A percentile compares a stretch with the other conserved stretches of the same genome.
Evolutionary conservation across 352 stramenopile genomes (phyloP).

Genomic region (Bremia lactucae): DNA sequence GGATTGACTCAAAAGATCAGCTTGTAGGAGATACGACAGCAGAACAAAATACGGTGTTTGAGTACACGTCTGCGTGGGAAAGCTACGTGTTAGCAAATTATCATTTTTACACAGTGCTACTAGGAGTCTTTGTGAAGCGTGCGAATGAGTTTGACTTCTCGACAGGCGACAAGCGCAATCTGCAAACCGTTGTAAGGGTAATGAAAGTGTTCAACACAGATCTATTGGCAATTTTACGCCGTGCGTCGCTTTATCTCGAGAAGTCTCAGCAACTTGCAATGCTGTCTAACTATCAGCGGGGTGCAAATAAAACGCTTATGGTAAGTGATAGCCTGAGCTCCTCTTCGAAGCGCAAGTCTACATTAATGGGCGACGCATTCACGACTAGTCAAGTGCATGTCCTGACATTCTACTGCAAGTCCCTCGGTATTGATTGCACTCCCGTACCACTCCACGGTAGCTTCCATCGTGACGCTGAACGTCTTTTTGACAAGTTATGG

Average conservation of each 20-base stretch:
- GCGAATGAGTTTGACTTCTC: constrained; percentile 81
- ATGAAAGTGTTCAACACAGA: constrained; percentile 61
- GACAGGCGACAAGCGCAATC: constrained; percentile 40
- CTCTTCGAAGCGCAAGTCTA: constrained; percentile 20
- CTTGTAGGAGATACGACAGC: not conserved
- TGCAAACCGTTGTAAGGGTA: constrained; percentile 59
- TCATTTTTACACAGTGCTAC: constrained; percentile 78
- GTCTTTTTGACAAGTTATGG: constrained; percentile 79
- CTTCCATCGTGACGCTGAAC: constrained; percentile 75
- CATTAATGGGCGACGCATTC: constrained; percentile 25
- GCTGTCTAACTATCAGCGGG: constrained; percentile 25
- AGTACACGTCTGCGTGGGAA: constrained; percentile 57
- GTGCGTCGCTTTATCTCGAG: constrained; percentile 49
- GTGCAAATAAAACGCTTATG: constrained; percentile 14
- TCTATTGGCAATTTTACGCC: constrained; percentile 48
- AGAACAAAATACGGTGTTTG: constrained; percentile 6
- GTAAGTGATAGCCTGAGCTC: constrained; percentile 19
- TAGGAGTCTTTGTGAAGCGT: constrained; percentile 70
- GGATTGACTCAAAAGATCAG: constrained; percentile 32
- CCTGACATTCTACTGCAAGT: constrained; percentile 74
- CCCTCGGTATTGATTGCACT: constrained; percentile 57
- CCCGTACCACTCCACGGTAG: constrained; percentile 56
- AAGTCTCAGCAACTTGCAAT: constrained; percentile 62
- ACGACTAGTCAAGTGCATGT: constrained; percentile 55
- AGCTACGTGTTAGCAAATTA: constrained; percentile 82